Evolutionary conservation across 441 rosid genomes (phyloP).

Genomic region (Viola pubescens): DNA sequence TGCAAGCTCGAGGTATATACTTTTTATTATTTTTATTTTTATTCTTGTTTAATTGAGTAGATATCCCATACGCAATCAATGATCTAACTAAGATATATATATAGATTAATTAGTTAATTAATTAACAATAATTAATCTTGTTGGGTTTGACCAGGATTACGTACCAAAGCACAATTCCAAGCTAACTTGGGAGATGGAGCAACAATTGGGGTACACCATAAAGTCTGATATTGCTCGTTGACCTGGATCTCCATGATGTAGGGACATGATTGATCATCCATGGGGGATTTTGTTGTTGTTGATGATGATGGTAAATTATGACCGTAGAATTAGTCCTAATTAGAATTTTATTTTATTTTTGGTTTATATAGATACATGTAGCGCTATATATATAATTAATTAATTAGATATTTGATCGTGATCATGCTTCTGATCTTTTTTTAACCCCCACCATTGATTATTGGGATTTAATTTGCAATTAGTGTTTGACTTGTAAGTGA

Average conservation of each 20-base stretch:
- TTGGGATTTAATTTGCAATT: constrained; percentile 2
- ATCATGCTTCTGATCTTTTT: constrained; percentile 12
- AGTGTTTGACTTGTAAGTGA: constrained; percentile 16
- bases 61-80: not conserved
- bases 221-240: constrained; percentile 51
- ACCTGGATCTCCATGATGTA: constrained; percentile 7
- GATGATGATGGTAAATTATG: not conserved
- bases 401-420: constrained; percentile 18
- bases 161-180: constrained; percentile 63
- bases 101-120: not conserved
- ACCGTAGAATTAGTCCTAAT: constrained; percentile 9
- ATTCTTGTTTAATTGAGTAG: not conserved
- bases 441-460: not conserved
- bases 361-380: too few species aligned
- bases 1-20: constrained; percentile 62
- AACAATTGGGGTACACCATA: constrained; percentile 43
- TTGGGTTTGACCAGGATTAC: constrained; percentile 40
- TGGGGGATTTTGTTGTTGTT: constrained; percentile 6
- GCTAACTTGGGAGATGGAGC: constrained; percentile 79
- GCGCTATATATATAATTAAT: too few species aligned
- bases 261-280: not conserved
- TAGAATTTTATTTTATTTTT: too few species aligned
- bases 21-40: not conserved
- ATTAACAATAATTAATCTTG: not conserved
- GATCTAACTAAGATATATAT: not conserved